phyloP scores from a whole-genome alignment of 441 rosid species.

The Viola pubescens region DNA sequence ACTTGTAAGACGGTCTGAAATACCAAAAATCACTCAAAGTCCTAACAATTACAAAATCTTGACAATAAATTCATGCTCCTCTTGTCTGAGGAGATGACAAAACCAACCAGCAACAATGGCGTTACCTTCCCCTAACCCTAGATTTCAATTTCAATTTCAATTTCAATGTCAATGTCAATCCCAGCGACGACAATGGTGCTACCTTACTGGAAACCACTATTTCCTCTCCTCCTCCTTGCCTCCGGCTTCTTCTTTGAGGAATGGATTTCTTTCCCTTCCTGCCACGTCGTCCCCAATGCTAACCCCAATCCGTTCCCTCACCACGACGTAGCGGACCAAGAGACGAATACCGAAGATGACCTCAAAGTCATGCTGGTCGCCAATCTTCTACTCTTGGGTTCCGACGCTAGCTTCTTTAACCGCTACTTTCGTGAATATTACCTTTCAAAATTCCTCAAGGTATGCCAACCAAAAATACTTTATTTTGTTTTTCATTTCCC shows the following conservation, averaged over 20 bases:
- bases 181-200: constrained; percentile 13
- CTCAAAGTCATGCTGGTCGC: constrained; percentile 53
- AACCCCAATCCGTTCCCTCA: neutral
- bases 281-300: constrained; percentile 26
- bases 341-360: constrained; percentile 19
- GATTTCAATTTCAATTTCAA: too few relatives aligned
- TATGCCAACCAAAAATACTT: neutral
- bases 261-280: constrained; percentile 42
- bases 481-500: too few relatives aligned
- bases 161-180: too few relatives aligned
- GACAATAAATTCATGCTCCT: too few relatives aligned
- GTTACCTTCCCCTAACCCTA: too few relatives aligned
- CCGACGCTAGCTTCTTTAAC: constrained; percentile 31
- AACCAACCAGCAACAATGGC: too few relatives aligned
- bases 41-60: too few relatives aligned
- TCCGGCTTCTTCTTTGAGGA: constrained; percentile 30
- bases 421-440: constrained; percentile 42
- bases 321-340: constrained; percentile 9
- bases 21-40: too few relatives aligned
- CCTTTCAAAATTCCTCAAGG: constrained; percentile 52
- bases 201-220: constrained; percentile 24
- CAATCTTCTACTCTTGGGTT: constrained; percentile 38
- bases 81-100: too few relatives aligned
- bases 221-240: constrained; percentile 27
- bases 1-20: too few relatives aligned